A percentile compares a stretch with the other conserved stretches of the same genome.
Conservation (phyloP, 371 early-diverging fungal genomes). For the Blyttiomyces sp. region DNA sequence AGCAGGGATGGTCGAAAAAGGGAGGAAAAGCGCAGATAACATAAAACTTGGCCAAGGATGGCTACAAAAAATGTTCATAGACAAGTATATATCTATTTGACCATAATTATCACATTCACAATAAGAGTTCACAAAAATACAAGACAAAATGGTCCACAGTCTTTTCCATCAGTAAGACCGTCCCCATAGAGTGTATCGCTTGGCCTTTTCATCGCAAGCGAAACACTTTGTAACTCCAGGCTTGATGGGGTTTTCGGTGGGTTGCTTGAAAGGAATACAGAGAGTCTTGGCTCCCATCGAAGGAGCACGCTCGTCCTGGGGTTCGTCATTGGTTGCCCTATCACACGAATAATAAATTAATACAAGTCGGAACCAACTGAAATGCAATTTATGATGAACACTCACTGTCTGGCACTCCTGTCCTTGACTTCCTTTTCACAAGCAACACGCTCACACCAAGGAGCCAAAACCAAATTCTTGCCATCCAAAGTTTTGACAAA, state of each 20-base stretch:
- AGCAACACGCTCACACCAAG: slow-evolving; percentile 92
- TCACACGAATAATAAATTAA: neutral
- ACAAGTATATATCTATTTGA: no score
- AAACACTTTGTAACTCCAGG: slow-evolving; percentile 52
- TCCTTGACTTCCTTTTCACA: slow-evolving; percentile 99
- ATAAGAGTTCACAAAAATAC: no score
- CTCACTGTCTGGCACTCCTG: slow-evolving; percentile 70
- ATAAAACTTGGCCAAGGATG: no score
- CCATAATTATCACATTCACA: no score
- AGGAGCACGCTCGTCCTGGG: slow-evolving; percentile 94
- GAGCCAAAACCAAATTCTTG: slow-evolving; percentile 88
- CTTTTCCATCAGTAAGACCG: slow-evolving; percentile 49
- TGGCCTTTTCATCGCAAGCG: slow-evolving; percentile 51
- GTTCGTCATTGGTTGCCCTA: no score
- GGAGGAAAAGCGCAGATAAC: no score
- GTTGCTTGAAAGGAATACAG: slow-evolving; percentile 97
- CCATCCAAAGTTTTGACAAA: slow-evolving; percentile 87
- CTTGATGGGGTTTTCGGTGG: slow-evolving; percentile 41
- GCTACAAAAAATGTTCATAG: no score
- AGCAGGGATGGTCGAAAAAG: no score
- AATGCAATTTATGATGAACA: slow-evolving; percentile 4
- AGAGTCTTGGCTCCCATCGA: slow-evolving; percentile 99
- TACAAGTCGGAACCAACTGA: neutral
- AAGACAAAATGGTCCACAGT: neutral
- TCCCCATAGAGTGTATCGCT: slow-evolving; percentile 55